phyloP scores from a whole-genome alignment of 2,329 filamentous ascomycete genomes.

The Drechslerella dactyloides region DNA sequence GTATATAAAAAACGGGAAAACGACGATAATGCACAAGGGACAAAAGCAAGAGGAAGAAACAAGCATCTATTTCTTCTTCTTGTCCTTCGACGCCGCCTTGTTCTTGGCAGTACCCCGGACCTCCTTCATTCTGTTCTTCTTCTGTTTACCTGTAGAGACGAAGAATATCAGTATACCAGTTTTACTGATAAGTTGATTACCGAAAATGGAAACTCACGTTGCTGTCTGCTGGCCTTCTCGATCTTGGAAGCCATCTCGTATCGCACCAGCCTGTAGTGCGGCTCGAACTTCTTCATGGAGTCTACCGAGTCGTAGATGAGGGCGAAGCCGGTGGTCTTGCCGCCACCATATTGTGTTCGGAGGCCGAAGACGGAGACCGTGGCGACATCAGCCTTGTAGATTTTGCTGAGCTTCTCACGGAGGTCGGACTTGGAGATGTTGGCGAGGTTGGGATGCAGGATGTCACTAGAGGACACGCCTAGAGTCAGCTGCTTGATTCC shows the following conservation, averaged over 20 bases:
- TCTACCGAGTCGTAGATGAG: slow-evolving; percentile 98
- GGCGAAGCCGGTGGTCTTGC: slow-evolving; percentile 99
- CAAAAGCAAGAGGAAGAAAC: slow-evolving; percentile 49
- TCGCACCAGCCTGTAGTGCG: slow-evolving; percentile 93
- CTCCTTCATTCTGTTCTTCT: slow-evolving; percentile 99
- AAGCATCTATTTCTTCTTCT: slow-evolving; percentile 71
- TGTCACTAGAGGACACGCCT: slow-evolving; percentile 70
- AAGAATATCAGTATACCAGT: slow-evolving; percentile 48
- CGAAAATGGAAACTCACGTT: slow-evolving; percentile 74
- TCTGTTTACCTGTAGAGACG: slow-evolving; percentile 84
- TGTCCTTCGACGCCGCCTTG: slow-evolving; percentile 89
- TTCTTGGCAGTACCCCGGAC: slow-evolving; percentile 93
- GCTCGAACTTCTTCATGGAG: slow-evolving; percentile 99
- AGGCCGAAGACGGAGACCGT: slow-evolving; percentile 98
- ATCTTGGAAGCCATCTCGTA: slow-evolving; percentile 91
- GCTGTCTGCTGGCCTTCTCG: slow-evolving; percentile 97
- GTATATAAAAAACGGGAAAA: slow-evolving; percentile 46
- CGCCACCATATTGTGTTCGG: slow-evolving; percentile 98
- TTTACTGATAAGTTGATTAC: neutral
- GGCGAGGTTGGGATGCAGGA: slow-evolving; percentile 97
- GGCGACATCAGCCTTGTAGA: slow-evolving; percentile 99
- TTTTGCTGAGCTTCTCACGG: slow-evolving; percentile 86
- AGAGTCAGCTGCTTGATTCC: slow-evolving; percentile 36
- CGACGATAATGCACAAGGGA: slow-evolving; percentile 52
- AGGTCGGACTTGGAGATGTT: slow-evolving; percentile 99